phyloP scores from a whole-genome alignment of 2,329 filamentous ascomycete species.

The Botrytis sinoallii region DNA sequence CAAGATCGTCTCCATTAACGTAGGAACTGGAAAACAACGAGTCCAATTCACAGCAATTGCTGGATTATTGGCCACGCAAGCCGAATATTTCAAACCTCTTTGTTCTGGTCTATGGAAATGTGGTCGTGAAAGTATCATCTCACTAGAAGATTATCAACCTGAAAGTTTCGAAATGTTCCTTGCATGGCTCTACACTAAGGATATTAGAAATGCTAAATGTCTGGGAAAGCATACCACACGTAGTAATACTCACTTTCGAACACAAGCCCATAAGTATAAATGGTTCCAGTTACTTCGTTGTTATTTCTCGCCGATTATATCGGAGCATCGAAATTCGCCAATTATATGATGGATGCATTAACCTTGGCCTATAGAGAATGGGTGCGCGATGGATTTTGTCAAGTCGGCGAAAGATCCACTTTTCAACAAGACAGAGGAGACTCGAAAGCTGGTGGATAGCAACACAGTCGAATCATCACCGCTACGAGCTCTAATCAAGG shows the following conservation, averaged over 20 bases:
- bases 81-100: not conserved
- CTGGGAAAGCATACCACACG: not conserved
- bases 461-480: not conserved
- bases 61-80: not conserved
- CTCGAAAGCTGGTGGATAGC: not conserved
- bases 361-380: not conserved
- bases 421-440: not conserved
- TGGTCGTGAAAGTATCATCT: not conserved
- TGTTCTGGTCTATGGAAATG: not conserved
- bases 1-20: not conserved
- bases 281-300: slow-evolving; percentile 4
- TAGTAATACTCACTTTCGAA: not conserved
- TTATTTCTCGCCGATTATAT: slow-evolving; percentile 4
- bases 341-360: not conserved
- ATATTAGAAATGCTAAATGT: not conserved
- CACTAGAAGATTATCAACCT: not conserved
- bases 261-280: not conserved
- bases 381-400: not conserved
- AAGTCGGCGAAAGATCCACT: not conserved
- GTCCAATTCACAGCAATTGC: not conserved
- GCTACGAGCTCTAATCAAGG: not conserved
- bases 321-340: not conserved
- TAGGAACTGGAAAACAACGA: not conserved
- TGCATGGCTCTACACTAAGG: not conserved
- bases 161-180: slow-evolving; percentile 4